phyloP scores from a whole-genome alignment of 495 filamentous ascomycete genomes.

The Daldinia childiae region DNA sequence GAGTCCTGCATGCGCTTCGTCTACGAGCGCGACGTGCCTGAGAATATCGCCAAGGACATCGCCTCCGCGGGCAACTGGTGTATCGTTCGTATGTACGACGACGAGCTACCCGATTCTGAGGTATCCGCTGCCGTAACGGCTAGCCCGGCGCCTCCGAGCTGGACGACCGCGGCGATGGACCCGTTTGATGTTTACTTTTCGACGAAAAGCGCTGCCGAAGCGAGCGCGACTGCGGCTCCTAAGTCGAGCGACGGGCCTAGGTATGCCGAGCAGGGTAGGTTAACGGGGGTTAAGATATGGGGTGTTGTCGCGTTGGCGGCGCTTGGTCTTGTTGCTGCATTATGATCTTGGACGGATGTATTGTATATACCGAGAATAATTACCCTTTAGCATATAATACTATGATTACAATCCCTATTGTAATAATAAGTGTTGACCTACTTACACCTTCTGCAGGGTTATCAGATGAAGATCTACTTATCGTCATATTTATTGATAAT shows the following conservation, averaged over 20 bases:
- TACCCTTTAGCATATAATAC: too few species aligned
- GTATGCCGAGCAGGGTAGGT: neutral
- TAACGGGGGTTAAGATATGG: constrained; percentile 19
- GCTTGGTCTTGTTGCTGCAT: constrained; percentile 16
- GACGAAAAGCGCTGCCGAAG: neutral
- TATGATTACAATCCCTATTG: too few species aligned
- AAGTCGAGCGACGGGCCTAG: constrained; percentile 9
- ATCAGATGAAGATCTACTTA: constrained; percentile 30
- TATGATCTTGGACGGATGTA: constrained; percentile 5
- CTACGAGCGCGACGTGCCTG: constrained; percentile 36
- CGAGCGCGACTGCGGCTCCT: constrained; percentile 19
- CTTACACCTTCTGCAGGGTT: neutral
- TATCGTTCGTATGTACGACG: constrained; percentile 31
- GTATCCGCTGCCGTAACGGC: constrained; percentile 28
- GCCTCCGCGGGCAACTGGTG: constrained; percentile 25
- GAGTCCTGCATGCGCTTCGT: constrained; percentile 38
- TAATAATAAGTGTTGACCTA: too few species aligned
- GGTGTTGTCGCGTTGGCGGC: constrained; percentile 14
- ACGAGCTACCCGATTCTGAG: constrained; percentile 18
- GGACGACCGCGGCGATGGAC: constrained; percentile 31
- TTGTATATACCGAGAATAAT: neutral
- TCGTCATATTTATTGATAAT: neutral
- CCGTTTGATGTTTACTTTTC: constrained; percentile 8
- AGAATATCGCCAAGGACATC: constrained; percentile 23
- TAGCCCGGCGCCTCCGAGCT: constrained; percentile 31